Evolutionary conservation across 345 rosid genomes (phyloP), one percentile per base, ranked within the genome.

Genomic region (Eucalyptus sp.): DNA sequence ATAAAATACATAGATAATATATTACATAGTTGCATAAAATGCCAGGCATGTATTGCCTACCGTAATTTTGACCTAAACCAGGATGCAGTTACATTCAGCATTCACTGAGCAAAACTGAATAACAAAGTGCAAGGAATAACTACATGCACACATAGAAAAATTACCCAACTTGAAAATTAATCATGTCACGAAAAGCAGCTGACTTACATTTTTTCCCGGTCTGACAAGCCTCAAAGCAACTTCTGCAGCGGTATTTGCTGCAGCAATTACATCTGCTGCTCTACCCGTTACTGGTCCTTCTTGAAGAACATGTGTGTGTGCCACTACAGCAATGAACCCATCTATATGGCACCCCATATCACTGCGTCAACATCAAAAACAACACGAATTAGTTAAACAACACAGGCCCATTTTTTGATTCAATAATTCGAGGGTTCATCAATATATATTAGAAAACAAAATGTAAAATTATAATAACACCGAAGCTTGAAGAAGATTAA

Each of bases 311-410:
- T 95, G 97, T 3, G 99, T 98, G 84, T 96, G 99, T 5, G 93
- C 99, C 90, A 97, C 99, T 31, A 97, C 94, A 41, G 99, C 99
- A 92, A 98, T 97, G 90, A 98, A 96, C n/a, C 99, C 99, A 92
- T 97, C 98, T 81, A 98, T 97, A 89, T 98, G 99, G 86, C 99
- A 97, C 41, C 99, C 99, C 97, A 98, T 90, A 89, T 98, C 99
- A 89, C 99, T 97, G 93, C 87, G 92, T 76, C 33, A 33, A 49
- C 20, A 90, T 13, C 33, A 62, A 49, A 76, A 76, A 15, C 83
- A 76, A 41, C 83, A 76, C 15, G 27, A 76, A 20, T 76, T 11
- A 10, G 48, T 41, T 20, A 41, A 76, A 37, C 15, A 76, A 41
- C 83, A 41, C 83, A 2, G 46, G 48, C 48, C 43, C 83, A 76